These are phyloP conservation scores for Colletotrichum incanum DNA, from an alignment of 2,329 filamentous ascomycete genomes.

Conservation along the genomic window DNA sequence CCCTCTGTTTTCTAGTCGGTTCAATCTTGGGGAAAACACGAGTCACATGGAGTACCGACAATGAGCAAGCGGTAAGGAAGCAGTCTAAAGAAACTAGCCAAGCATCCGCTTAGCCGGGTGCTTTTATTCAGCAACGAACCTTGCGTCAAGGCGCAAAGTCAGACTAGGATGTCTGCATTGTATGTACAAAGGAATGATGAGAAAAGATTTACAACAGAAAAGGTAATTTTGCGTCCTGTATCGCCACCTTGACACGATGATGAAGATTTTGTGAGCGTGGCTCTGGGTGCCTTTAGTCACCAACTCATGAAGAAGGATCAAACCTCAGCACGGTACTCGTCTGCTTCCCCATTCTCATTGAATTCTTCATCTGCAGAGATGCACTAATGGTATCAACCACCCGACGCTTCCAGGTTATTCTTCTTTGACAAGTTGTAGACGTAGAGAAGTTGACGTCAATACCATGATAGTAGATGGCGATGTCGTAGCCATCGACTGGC, in stretches of 20 bases:
- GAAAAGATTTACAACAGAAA: constrained; percentile 28
- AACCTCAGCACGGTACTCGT: background rate
- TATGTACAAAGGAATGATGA: constrained; percentile 16
- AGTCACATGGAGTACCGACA: background rate
- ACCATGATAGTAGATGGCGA: no score
- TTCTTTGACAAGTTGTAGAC: no score
- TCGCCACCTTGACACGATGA: background rate
- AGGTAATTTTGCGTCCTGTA: background rate
- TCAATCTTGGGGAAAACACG: background rate
- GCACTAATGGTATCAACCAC: no score
- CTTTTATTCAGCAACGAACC: background rate
- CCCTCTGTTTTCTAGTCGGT: background rate
- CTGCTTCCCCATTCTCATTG: background rate
- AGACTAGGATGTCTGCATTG: background rate
- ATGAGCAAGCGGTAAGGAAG: background rate
- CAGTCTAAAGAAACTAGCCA: no score
- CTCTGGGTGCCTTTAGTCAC: no score
- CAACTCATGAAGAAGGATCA: background rate
- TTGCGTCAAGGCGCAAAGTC: background rate
- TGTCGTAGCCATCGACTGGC: no score
- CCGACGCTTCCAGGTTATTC: no score
- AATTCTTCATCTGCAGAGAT: background rate
- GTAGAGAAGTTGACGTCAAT: no score
- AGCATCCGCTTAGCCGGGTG: background rate
- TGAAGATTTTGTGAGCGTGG: background rate